Conservation (phyloP, 208 protist genomes). For the Strigomonas galati region DNA sequence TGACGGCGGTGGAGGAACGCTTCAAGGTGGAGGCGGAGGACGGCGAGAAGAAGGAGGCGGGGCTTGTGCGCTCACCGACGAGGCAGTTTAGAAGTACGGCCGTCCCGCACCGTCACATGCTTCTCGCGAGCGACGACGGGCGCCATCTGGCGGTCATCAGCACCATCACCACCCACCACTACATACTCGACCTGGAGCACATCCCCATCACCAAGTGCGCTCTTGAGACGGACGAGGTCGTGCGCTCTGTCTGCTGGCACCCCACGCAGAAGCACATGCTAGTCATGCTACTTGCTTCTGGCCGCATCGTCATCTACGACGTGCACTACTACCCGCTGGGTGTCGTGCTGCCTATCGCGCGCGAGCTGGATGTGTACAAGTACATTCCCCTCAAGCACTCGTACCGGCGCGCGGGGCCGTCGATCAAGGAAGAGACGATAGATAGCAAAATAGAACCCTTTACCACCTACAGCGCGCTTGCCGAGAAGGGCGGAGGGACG, state of each 20-base stretch:
- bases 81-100: background rate
- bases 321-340: conserved; percentile 17
- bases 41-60: background rate
- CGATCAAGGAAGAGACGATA: background rate
- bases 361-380: conserved; percentile 1
- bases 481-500: background rate
- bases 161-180: conserved; percentile 45
- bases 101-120: conserved; percentile 30
- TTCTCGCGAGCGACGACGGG: conserved; percentile 54
- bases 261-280: conserved; percentile 27
- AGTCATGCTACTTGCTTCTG: conserved; percentile 49
- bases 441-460: background rate
- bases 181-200: conserved; percentile 47
- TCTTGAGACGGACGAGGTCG: conserved; percentile 44
- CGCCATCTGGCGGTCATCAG: conserved; percentile 54
- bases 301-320: conserved; percentile 41
- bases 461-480: background rate
- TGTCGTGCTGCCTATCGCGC: conserved; percentile 4
- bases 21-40: background rate
- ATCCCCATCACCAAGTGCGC: conserved; percentile 41
- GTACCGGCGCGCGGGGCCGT: background rate
- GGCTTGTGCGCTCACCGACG: background rate
- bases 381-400: conserved; percentile 4
- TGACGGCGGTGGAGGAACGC: background rate
- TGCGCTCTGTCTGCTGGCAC: conserved; percentile 71